phyloP scores from a whole-genome alignment of 768 basidiomycete species.

The Peribolospora kevripleyi region DNA sequence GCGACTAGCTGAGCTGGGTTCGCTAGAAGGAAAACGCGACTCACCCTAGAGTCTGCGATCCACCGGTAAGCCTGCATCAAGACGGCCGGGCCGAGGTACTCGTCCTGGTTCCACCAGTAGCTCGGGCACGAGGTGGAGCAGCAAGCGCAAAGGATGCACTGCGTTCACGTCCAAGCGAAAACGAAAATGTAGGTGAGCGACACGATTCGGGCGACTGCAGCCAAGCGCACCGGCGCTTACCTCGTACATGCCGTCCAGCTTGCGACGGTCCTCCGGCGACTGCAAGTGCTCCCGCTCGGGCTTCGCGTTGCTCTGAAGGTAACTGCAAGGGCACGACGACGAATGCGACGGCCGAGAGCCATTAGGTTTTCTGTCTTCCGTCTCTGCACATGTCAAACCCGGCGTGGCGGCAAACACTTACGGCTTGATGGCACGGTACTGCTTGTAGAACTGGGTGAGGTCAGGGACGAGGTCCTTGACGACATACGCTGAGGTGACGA shows the following conservation, averaged over 20 bases:
- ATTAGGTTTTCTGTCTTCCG: neutral
- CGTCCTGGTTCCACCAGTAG: conserved; percentile 99
- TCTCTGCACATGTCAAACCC: conserved; percentile 8
- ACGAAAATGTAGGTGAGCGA: neutral
- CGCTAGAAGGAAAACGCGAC: conserved; percentile 24
- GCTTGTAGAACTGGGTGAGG: conserved; percentile 83
- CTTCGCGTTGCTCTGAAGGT: neutral
- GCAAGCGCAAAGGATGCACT: conserved; percentile 50
- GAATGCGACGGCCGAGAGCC: too few species aligned
- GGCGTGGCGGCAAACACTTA: conserved; percentile 41
- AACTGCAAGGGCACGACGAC: neutral
- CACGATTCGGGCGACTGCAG: neutral
- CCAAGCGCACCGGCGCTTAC: conserved; percentile 35
- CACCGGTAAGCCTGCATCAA: conserved; percentile 81
- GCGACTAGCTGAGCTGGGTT: neutral
- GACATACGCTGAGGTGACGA: conserved; percentile 51
- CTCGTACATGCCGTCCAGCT: conserved; percentile 92
- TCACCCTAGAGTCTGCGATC: conserved; percentile 71
- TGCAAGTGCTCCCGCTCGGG: conserved; percentile 46
- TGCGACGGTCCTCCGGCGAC: conserved; percentile 70
- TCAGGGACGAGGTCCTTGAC: conserved; percentile 93
- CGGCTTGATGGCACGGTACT: conserved; percentile 98
- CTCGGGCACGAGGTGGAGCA: conserved; percentile 85
- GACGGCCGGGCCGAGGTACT: conserved; percentile 90
- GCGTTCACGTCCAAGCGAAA: neutral